Conservation (phyloP, 2,329 filamentous ascomycete genomes). For the Sclerotinia borealis region DNA sequence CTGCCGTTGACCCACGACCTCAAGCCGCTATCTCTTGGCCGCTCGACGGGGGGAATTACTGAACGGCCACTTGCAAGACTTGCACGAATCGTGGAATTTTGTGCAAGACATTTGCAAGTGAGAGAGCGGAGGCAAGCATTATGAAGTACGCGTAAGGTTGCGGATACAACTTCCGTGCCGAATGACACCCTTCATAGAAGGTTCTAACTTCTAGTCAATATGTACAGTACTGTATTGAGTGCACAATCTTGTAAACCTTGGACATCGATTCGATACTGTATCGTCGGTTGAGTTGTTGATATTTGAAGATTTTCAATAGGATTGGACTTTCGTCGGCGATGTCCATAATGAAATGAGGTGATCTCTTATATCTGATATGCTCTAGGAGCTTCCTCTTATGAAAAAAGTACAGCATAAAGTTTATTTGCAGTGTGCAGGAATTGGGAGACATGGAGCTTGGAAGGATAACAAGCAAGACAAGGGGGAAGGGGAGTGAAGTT, state of each 20-base stretch:
- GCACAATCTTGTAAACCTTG: not conserved
- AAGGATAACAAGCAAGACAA: no score
- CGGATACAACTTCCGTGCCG: not conserved
- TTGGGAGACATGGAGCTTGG: not conserved
- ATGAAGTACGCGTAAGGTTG: conserved; percentile 2
- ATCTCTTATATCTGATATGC: not conserved
- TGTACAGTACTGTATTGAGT: no score
- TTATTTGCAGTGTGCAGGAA: not conserved
- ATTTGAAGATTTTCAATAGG: not conserved
- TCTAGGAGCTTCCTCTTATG: not conserved
- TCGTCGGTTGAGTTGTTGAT: not conserved
- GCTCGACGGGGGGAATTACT: not conserved
- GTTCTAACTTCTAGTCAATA: not conserved
- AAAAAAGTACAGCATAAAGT: not conserved
- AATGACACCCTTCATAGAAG: not conserved
- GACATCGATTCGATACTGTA: not conserved
- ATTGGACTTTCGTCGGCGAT: not conserved
- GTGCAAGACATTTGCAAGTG: conserved; percentile 4
- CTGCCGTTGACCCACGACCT: conserved; percentile 2
- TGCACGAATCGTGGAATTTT: conserved; percentile 6
- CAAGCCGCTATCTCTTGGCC: conserved; percentile 8
- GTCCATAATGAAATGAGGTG: not conserved
- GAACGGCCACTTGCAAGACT: conserved; percentile 5
- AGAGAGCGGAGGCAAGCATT: not conserved
- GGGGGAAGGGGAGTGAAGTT: no score